Conservation (phyloP, 2,329 filamentous ascomycete genomes). For the Fusarium penzigii region DNA sequence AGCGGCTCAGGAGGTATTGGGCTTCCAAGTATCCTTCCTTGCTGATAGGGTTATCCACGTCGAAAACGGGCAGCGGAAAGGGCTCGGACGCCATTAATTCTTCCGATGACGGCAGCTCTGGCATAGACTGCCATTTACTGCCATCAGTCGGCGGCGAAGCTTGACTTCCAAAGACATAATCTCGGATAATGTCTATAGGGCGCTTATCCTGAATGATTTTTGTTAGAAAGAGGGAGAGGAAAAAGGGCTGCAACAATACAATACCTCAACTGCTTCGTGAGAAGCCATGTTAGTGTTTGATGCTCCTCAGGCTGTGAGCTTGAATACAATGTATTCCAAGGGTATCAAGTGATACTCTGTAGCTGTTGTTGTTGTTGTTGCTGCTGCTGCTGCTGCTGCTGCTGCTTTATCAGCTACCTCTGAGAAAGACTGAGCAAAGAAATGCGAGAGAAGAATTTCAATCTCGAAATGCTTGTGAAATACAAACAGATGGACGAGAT, state of each 20-base stretch:
- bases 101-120: conserved; percentile 25
- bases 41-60: neutral
- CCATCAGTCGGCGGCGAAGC: neutral
- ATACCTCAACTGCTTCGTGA: neutral
- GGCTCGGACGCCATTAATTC: conserved; percentile 26
- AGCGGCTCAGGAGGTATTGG: conserved; percentile 75
- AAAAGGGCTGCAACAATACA: neutral
- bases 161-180: neutral
- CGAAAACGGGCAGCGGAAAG: conserved; percentile 11
- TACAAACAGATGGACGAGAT: no score
- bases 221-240: neutral
- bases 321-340: no score
- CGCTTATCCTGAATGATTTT: neutral
- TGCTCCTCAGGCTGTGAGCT: no score
- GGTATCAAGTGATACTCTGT: no score
- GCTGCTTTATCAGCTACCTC: no score
- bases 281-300: neutral
- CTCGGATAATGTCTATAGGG: neutral
- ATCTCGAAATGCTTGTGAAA: no score
- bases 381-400: no score
- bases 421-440: no score
- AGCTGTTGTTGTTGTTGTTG: no score
- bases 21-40: conserved; percentile 63
- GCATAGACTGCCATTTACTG: conserved; percentile 14
- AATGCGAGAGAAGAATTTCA: no score